These are phyloP conservation scores for Lactifluus piperatus DNA, from an alignment of 768 basidiomycete species.

Conservation along the genomic window DNA sequence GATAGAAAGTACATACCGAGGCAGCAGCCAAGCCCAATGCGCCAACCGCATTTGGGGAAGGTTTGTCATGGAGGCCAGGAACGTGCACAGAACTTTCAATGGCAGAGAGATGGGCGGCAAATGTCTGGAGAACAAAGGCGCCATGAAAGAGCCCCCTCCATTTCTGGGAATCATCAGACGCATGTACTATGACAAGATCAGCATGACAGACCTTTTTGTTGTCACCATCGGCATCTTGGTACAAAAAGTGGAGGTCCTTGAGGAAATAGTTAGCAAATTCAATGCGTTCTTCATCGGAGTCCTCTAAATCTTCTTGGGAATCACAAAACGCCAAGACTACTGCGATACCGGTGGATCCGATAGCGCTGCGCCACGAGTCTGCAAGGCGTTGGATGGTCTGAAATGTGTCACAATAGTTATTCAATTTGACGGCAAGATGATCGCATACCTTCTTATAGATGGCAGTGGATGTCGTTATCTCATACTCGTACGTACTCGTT, in stretches of 20 bases:
- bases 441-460: background rate
- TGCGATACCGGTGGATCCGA: background rate
- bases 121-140: background rate
- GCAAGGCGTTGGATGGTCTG: background rate
- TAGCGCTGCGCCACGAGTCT: background rate
- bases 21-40: background rate
- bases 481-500: background rate
- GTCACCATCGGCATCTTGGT: too few relatives aligned
- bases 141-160: background rate
- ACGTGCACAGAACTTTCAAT: too few relatives aligned
- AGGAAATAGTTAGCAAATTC: background rate
- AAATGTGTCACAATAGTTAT: too few relatives aligned
- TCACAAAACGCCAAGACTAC: background rate
- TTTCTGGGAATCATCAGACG: too few relatives aligned
- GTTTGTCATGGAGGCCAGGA: background rate
- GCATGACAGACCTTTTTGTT: background rate
- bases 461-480: background rate
- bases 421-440: too few relatives aligned
- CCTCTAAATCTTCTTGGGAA: background rate
- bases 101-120: background rate
- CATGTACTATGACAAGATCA: too few relatives aligned
- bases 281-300: background rate
- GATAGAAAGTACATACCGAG: too few relatives aligned
- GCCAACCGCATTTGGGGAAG: too few relatives aligned
- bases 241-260: background rate